phyloP scores from a whole-genome alignment of 495 filamentous ascomycete species.

The Penicillium paradoxum region DNA sequence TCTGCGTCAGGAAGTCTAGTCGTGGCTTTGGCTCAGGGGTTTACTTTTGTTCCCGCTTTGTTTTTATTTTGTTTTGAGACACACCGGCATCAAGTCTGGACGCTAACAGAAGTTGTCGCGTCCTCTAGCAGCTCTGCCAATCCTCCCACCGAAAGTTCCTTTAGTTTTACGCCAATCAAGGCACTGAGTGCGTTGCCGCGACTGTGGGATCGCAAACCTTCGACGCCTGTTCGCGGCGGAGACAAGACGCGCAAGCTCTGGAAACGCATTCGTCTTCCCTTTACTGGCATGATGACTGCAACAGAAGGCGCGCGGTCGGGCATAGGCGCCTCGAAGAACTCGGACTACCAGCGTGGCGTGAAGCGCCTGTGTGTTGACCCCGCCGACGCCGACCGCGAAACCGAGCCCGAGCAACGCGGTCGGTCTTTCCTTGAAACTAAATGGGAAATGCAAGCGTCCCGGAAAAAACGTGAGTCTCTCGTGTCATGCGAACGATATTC shows the following conservation, averaged over 20 bases:
- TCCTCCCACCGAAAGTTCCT: slow-evolving; percentile 19
- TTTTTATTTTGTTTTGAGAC: slow-evolving; percentile 3
- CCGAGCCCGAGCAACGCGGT: slow-evolving; percentile 14
- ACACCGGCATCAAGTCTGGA: background rate
- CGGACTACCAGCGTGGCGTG: slow-evolving; percentile 34
- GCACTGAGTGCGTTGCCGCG: slow-evolving; percentile 31
- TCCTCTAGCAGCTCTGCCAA: slow-evolving; percentile 11
- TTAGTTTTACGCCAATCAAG: slow-evolving; percentile 39
- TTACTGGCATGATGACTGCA: slow-evolving; percentile 35
- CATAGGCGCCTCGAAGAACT: slow-evolving; percentile 31
- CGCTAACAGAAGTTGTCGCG: slow-evolving; percentile 12
- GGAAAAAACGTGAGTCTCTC: slow-evolving; percentile 36
- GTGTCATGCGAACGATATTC: background rate
- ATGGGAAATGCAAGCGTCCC: slow-evolving; percentile 32
- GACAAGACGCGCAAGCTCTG: slow-evolving; percentile 46
- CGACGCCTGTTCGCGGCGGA: slow-evolving; percentile 43
- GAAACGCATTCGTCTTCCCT: slow-evolving; percentile 45
- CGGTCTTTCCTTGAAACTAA: slow-evolving; percentile 40
- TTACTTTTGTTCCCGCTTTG: slow-evolving; percentile 1
- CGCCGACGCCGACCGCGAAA: slow-evolving; percentile 9
- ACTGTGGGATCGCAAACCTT: slow-evolving; percentile 53
- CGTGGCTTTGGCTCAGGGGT: background rate
- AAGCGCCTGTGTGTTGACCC: slow-evolving; percentile 42
- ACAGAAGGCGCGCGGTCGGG: slow-evolving; percentile 26
- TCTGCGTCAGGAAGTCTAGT: background rate